phyloP scores from a whole-genome alignment of 129 eudicot species.

The Centrapalus pauciflorus region DNA sequence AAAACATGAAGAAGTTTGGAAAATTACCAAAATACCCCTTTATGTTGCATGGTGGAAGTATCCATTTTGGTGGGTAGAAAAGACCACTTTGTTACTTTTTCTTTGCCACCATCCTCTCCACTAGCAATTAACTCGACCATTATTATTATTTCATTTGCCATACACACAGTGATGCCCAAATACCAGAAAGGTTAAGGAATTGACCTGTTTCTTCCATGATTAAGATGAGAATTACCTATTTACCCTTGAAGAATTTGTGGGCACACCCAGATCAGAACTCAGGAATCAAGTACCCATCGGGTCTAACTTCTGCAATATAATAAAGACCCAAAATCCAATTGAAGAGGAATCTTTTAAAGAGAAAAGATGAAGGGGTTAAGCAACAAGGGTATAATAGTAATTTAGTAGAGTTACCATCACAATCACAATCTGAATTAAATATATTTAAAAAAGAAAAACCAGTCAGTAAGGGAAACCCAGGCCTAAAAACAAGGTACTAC shows the following conservation, averaged over 20 bases:
- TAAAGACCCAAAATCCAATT: not conserved
- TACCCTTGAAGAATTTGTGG: slow-evolving; percentile 18
- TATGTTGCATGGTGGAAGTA: slow-evolving; percentile 10
- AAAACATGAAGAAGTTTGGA: not conserved
- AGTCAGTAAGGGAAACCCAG: slow-evolving; percentile 25
- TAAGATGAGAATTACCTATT: not conserved
- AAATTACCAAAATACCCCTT: slow-evolving; percentile 8
- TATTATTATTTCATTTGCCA: not conserved
- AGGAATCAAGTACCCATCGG: slow-evolving; percentile 5
- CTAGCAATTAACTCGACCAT: slow-evolving; percentile 3
- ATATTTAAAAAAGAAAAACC: slow-evolving; percentile 1
- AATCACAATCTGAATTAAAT: slow-evolving; percentile 13
- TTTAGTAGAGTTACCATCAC: slow-evolving; percentile 5
- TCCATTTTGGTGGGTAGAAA: not conserved
- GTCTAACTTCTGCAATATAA: slow-evolving; percentile 5
- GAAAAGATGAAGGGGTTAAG: not conserved
- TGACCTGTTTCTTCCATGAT: slow-evolving; percentile 16
- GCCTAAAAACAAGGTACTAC: slow-evolving; percentile 64
- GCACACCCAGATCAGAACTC: slow-evolving; percentile 18
- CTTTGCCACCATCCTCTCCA: slow-evolving; percentile 19
- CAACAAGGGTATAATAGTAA: slow-evolving; percentile 14
- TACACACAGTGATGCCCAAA: not conserved
- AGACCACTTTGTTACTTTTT: slow-evolving; percentile 7
- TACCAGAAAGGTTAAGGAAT: slow-evolving; percentile 11
- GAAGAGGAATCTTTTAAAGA: slow-evolving; percentile 10